phyloP scores from a whole-genome alignment of 768 basidiomycete species.

The Agaricus subrufescens region DNA sequence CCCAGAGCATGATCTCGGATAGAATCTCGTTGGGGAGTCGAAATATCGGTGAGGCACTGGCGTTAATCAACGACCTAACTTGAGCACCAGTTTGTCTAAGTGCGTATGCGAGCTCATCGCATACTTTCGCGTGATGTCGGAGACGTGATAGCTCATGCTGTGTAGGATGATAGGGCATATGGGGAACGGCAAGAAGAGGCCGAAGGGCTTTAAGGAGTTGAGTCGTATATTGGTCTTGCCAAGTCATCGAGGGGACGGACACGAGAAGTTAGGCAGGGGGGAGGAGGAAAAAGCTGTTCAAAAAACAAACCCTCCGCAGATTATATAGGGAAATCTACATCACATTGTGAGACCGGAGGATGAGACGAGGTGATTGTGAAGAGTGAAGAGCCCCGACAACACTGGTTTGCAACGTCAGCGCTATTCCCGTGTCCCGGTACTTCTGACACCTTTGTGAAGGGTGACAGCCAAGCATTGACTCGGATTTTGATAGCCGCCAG shows the following conservation, averaged over 20 bases:
- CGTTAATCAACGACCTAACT: conserved; percentile 7
- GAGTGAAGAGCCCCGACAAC: not conserved
- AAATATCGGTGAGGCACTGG: conserved; percentile 9
- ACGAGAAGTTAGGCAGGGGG: not conserved
- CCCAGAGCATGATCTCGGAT: conserved; percentile 11
- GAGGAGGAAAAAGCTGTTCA: not conserved
- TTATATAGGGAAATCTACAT: conserved; percentile 7
- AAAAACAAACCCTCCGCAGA: not conserved
- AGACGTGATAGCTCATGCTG: conserved; percentile 4
- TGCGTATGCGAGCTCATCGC: conserved; percentile 8
- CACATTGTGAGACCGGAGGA: not conserved
- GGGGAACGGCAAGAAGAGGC: conserved; percentile 5
- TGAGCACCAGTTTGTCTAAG: conserved; percentile 1
- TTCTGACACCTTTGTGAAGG: conserved; percentile 6
- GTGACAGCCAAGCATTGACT: not conserved
- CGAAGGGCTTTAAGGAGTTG: conserved; percentile 3
- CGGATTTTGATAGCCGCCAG: not conserved
- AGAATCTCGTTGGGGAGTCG: conserved; percentile 11
- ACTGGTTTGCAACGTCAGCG: not conserved
- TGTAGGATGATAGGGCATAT: not conserved
- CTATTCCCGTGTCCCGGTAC: not conserved
- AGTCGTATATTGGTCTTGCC: conserved; percentile 8
- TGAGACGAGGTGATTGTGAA: conserved; percentile 5
- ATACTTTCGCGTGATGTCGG: conserved; percentile 1
- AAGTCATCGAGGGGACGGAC: conserved; percentile 6